A percentile compares a stretch with the other conserved stretches of the same genome.
Conservation (phyloP, 352 stramenopile genomes). For the Phytopythium montanum region DNA sequence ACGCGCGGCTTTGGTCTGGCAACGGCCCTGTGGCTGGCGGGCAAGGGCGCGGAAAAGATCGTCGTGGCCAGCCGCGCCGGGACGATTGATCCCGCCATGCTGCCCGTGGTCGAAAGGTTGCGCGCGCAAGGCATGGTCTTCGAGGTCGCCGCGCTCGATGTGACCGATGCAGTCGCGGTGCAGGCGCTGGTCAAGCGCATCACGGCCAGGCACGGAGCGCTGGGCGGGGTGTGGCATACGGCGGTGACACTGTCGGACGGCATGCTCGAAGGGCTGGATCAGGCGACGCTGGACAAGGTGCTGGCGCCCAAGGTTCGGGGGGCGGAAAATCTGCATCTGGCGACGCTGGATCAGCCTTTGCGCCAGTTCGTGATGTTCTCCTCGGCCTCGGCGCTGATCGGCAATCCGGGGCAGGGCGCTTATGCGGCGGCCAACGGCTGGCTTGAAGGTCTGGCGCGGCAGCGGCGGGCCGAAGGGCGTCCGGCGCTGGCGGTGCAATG, state of each 20-base stretch:
- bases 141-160: slow-evolving; percentile 6
- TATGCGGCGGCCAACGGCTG: slow-evolving; percentile 6
- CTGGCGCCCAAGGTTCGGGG: slow-evolving; percentile 6
- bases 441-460: slow-evolving; percentile 6
- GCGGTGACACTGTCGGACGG: slow-evolving; percentile 6
- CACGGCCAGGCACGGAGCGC: slow-evolving; percentile 5
- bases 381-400: slow-evolving; percentile 6
- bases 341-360: slow-evolving; percentile 7
- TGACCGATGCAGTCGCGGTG: slow-evolving; percentile 6
- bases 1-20: slow-evolving; percentile 6
- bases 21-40: slow-evolving; percentile 6
- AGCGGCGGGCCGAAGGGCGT: slow-evolving; percentile 5
- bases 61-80: slow-evolving; percentile 5
- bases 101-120: slow-evolving; percentile 7
- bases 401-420: slow-evolving; percentile 6
- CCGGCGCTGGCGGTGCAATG: slow-evolving; percentile 6
- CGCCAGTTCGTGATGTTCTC: slow-evolving; percentile 7
- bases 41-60: slow-evolving; percentile 7
- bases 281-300: slow-evolving; percentile 6
- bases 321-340: slow-evolving; percentile 7
- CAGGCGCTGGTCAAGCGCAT: slow-evolving; percentile 6
- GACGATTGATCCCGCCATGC: slow-evolving; percentile 7
- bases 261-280: slow-evolving; percentile 7
- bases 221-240: slow-evolving; percentile 6
- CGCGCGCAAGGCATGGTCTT: slow-evolving; percentile 6